These are phyloP conservation scores for Encephalitozoon intestinalis DNA, from an alignment of 371 early-diverging fungal species.

Conservation along the genomic window DNA sequence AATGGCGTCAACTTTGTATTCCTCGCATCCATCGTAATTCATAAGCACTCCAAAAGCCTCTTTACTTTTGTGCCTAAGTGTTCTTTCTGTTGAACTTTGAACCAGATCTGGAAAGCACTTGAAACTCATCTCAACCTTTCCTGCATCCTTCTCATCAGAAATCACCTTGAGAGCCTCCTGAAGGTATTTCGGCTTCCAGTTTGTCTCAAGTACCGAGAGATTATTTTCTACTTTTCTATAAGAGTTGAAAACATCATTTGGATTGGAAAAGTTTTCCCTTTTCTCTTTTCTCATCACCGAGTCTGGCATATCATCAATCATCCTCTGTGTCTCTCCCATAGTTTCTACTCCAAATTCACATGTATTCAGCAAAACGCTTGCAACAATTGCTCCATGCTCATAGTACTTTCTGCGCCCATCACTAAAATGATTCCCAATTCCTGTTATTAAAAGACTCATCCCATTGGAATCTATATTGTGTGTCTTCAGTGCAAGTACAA, in stretches of 20 bases:
- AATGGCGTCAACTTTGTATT: slow-evolving; percentile 3
- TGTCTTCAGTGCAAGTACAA: not conserved
- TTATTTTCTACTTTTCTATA: not conserved
- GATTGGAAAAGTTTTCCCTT: not conserved
- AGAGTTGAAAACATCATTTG: not conserved
- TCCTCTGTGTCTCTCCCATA: not conserved
- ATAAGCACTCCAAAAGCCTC: not conserved
- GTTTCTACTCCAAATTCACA: not conserved
- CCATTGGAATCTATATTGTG: not conserved
- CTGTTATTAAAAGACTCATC: not conserved
- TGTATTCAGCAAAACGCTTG: not conserved
- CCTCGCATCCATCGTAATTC: not conserved
- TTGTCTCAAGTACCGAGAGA: not conserved
- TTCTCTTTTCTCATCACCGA: not conserved
- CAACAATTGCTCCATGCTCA: slow-evolving; percentile 5
- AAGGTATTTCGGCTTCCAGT: not conserved
- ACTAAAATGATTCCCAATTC: not conserved
- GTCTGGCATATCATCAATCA: not conserved
- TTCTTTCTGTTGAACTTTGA: not conserved
- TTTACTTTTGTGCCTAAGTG: not conserved
- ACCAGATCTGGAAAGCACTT: not conserved
- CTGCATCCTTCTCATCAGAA: not conserved
- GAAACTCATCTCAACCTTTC: not conserved
- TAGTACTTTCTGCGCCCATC: slow-evolving; percentile 8
- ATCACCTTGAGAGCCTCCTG: not conserved